Conservation (phyloP, 202 grass and related monocot species). For the Zizania palustris region DNA sequence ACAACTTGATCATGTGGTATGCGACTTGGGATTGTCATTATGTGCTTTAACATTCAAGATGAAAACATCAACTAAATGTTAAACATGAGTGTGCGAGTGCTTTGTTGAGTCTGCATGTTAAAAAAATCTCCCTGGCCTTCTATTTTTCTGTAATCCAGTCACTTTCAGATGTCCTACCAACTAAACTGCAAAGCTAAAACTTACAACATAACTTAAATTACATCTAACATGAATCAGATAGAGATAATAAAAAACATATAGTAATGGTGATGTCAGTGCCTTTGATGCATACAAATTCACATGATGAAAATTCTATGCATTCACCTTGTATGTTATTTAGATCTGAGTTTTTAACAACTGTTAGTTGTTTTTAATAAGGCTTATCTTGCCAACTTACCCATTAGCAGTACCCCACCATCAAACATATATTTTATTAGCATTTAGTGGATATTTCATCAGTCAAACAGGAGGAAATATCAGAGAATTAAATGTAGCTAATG, state of each 20-base stretch:
- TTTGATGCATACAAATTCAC: background rate
- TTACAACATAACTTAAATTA: background rate
- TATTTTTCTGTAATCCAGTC: background rate
- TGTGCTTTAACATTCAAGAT: background rate
- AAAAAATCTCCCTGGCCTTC: background rate
- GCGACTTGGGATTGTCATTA: background rate
- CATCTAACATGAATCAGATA: background rate
- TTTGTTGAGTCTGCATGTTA: background rate
- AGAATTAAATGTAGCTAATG: background rate
- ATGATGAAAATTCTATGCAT: conserved; percentile 11
- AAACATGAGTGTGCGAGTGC: background rate
- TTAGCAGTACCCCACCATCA: no score
- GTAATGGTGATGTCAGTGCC: background rate
- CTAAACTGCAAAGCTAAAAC: background rate
- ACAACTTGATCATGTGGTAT: background rate
- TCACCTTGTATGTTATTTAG: no score
- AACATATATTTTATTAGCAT: no score
- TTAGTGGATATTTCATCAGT: no score
- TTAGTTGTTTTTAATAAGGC: no score
- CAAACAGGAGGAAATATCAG: no score
- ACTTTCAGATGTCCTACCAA: background rate
- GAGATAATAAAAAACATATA: background rate
- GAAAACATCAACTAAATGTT: background rate
- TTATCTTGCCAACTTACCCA: no score
- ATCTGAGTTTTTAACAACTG: no score